Conservation (phyloP, 1,284 basidiomycete species). For the Cutaneotrichosporon arboriforme region DNA sequence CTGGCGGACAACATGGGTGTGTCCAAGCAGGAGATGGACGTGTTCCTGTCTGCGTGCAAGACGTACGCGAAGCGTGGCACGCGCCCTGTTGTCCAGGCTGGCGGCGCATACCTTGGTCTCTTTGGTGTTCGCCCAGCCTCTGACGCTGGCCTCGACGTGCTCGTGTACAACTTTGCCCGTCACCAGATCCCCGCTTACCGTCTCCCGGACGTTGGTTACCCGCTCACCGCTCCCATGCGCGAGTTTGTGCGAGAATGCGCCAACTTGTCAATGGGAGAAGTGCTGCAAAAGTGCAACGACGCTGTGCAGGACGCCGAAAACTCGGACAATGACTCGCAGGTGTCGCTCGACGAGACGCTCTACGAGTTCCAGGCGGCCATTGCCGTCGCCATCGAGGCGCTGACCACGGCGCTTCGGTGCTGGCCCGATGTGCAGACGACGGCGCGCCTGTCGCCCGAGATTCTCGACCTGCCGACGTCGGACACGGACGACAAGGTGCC, state of each 20-base stretch:
- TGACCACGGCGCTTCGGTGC: constrained; percentile 48
- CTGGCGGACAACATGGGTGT: constrained; percentile 51
- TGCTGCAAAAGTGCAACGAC: constrained; percentile 47
- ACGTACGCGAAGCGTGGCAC: constrained; percentile 53
- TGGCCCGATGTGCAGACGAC: constrained; percentile 49
- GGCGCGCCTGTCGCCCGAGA: constrained; percentile 51
- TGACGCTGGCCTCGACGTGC: constrained; percentile 47
- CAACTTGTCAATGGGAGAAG: constrained; percentile 49
- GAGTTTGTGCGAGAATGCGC: constrained; percentile 48
- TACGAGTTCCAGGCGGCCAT: constrained; percentile 53
- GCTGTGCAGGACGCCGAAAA: constrained; percentile 41
- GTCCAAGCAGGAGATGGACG: constrained; percentile 50
- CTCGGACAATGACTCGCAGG: constrained; percentile 32
- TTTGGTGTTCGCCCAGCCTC: constrained; percentile 51
- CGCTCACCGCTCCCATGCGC: constrained; percentile 47
- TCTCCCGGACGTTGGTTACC: constrained; percentile 50
- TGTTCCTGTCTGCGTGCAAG: constrained; percentile 51
- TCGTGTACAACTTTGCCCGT: constrained; percentile 54
- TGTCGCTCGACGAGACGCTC: constrained; percentile 45
- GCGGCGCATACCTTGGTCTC: constrained; percentile 52
- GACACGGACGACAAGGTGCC: constrained; percentile 40
- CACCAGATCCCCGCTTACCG: constrained; percentile 54
- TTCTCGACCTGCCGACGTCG: constrained; percentile 50
- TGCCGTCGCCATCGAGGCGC: constrained; percentile 50
- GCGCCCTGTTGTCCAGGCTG: constrained; percentile 51